Percentiles rank a stretch among this genome's conserved stretches.
Conservation (phyloP, 495 filamentous ascomycete species). For the Aspergillus bertholletiae region DNA sequence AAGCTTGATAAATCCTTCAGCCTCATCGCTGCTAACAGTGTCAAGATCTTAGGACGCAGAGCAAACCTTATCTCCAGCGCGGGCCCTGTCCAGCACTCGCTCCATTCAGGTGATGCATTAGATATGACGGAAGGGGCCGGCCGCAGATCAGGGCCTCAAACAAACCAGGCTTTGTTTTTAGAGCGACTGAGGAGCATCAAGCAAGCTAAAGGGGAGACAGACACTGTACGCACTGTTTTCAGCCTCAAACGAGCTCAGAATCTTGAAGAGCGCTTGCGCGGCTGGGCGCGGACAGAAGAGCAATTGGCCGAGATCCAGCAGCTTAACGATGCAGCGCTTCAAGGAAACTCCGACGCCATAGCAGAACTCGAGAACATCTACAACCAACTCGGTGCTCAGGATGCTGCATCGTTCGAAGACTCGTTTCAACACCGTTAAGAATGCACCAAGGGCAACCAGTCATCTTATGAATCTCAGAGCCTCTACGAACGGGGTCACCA, state of each 20-base stretch:
- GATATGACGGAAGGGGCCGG: not conserved
- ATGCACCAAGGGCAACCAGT: no score
- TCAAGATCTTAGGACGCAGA: slow-evolving; percentile 46
- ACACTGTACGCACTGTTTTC: slow-evolving; percentile 38
- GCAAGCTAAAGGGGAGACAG: slow-evolving; percentile 39
- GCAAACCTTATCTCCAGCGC: slow-evolving; percentile 36
- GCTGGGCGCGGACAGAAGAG: slow-evolving; percentile 41
- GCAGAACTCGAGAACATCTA: slow-evolving; percentile 30
- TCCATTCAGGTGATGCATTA: not conserved
- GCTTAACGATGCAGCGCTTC: slow-evolving; percentile 29
- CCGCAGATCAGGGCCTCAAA: slow-evolving; percentile 15
- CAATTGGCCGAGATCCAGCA: slow-evolving; percentile 32
- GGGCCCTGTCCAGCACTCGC: slow-evolving; percentile 7
- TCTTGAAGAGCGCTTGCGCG: slow-evolving; percentile 28
- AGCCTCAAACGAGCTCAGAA: slow-evolving; percentile 25
- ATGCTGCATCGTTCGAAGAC: slow-evolving; percentile 1
- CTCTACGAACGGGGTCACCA: not conserved
- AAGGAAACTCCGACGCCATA: slow-evolving; percentile 34
- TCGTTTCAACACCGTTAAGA: slow-evolving; percentile 4
- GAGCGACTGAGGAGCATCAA: slow-evolving; percentile 41
- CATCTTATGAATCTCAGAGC: no score
- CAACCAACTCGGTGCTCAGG: slow-evolving; percentile 16
- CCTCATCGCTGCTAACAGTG: slow-evolving; percentile 57
- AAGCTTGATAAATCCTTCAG: slow-evolving; percentile 46
- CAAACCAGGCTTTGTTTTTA: slow-evolving; percentile 44